phyloP scores from a whole-genome alignment of 331 rosid species.

The Malus hybrid region DNA sequence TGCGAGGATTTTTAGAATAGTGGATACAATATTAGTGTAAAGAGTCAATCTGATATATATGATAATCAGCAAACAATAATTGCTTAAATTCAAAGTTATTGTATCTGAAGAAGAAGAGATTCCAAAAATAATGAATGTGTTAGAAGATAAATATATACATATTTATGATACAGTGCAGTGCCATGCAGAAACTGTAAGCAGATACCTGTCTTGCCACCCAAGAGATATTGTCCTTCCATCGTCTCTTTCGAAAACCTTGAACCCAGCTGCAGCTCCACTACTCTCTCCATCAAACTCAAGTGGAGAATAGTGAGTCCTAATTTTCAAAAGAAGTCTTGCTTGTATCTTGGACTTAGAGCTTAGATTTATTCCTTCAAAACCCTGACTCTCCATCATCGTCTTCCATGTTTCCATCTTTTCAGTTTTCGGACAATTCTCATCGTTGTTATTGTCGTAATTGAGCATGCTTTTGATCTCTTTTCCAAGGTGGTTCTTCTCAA shows the following conservation, averaged over 20 bases:
- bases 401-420: conserved; percentile 63
- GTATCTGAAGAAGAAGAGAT: neutral
- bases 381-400: conserved; percentile 58
- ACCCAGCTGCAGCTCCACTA: conserved; percentile 48
- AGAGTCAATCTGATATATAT: neutral
- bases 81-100: neutral
- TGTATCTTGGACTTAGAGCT: conserved; percentile 68
- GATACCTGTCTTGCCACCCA: conserved; percentile 76
- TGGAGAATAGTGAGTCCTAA: conserved; percentile 58
- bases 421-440: conserved; percentile 32
- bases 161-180: conserved; percentile 19
- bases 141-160: neutral
- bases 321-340: conserved; percentile 64
- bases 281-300: conserved; percentile 47
- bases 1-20: no score
- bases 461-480: conserved; percentile 59
- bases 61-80: neutral
- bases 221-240: conserved; percentile 62
- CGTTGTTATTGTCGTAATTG: conserved; percentile 22
- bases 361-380: conserved; percentile 32
- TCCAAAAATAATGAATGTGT: neutral
- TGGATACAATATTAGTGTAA: no score
- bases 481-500: conserved; percentile 67
- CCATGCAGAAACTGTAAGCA: conserved; percentile 72
- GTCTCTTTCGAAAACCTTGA: conserved; percentile 68